Conservation (phyloP, 2,329 filamentous ascomycete genomes). For the Cytospora mali region DNA sequence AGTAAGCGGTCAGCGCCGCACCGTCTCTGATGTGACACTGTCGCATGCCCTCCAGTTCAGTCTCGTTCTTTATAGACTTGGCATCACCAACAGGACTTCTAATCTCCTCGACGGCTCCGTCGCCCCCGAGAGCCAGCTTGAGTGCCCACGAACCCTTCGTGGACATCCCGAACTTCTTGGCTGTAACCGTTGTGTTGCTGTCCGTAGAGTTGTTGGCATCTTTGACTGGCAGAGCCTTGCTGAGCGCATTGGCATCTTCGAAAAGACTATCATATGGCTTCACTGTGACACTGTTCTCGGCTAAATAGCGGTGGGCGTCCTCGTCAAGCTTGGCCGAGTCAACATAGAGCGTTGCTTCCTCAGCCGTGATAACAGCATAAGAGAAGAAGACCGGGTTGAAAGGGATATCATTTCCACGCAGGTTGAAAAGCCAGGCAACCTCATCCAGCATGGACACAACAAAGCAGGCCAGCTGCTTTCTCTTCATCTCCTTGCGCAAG, state of each 20-base stretch:
- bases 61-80: constrained; percentile 92
- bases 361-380: constrained; percentile 84
- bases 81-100: constrained; percentile 86
- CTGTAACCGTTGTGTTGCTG: constrained; percentile 34
- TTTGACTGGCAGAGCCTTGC: constrained; percentile 42
- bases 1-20: constrained; percentile 86
- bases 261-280: constrained; percentile 85
- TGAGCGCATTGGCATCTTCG: constrained; percentile 70
- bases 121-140: constrained; percentile 81
- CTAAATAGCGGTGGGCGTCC: constrained; percentile 70
- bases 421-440: constrained; percentile 97
- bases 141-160: constrained; percentile 93
- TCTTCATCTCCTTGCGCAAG: constrained; percentile 86
- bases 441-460: constrained; percentile 95
- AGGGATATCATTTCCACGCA: constrained; percentile 91
- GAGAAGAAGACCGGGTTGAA: constrained; percentile 99
- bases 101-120: constrained; percentile 80
- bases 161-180: constrained; percentile 78
- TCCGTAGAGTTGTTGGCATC: constrained; percentile 28
- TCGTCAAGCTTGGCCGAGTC: constrained; percentile 75
- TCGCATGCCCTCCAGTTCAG: constrained; percentile 89
- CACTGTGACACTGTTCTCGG: constrained; percentile 68
- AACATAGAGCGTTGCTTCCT: constrained; percentile 78
- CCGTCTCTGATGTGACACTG: constrained; percentile 93
- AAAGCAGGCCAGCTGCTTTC: constrained; percentile 85